Base-by-base conservation (phyloP, 352 stramenopile genomes). In the Phytophthora fragariaefolia region DNA sequence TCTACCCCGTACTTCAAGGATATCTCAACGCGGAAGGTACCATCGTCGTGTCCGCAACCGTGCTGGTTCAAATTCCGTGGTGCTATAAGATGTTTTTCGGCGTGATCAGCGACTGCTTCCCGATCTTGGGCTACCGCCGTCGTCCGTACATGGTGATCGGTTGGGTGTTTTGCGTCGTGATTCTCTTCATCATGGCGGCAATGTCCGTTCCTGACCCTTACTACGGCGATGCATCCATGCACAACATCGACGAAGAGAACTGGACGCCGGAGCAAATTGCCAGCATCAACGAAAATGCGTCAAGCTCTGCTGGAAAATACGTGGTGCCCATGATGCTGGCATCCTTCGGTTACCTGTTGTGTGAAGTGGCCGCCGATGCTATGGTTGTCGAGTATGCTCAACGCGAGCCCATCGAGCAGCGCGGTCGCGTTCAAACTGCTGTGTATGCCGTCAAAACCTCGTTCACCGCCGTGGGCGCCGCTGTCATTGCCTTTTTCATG, bases 261-360 rank as follows among this genome's bases (percentile, higher is more conserved):
- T 78, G 69, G 64, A 80, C 73, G 0, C 34, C 57, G 5, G 64
- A 50, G 2, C 60, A 80, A 42, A 51, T 42, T 24, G 48, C 56
- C 15, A 80, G 42, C 20, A 73, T 86, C 60, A 86, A 88, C 57
- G 12, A 48, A 1, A 26, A 48, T 5, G 75, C 79, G 3, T 69
- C 72, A 3, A 64, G 83, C 61, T 63, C 68, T 2, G 80, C 76
- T 0, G 70, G 69, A 7, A 73, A 77, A 40, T 87, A 83, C 43
- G 71, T 91, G 28, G 66, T 89, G 20, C 75, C 71, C 9, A 88
- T 90, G 80, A 89, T 89, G 80, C 59, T 91, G 26, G 79, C 82
- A 8, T 67, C 79, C 1, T 82, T 89, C 52, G 82, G 82, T 1
- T 91, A 85, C 47, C 34, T 91, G 23, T 32, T 88, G 10, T 58